Conservation (phyloP, 2,329 filamentous ascomycete genomes). For the Fusarium sp. region DNA sequence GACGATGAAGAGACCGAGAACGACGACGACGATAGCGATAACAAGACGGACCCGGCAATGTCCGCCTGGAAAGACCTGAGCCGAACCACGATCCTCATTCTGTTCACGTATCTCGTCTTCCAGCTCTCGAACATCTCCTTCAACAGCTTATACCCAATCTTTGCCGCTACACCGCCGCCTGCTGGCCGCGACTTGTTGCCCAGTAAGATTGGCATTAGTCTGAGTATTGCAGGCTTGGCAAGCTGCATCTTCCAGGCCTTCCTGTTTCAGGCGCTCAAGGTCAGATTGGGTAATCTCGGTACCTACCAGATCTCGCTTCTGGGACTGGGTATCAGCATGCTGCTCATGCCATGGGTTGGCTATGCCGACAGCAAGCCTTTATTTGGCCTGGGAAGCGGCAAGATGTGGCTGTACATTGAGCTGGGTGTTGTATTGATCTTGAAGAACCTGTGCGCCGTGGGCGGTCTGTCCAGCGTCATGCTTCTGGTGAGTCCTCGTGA, state of each 20-base stretch:
- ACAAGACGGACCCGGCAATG: conserved; percentile 18
- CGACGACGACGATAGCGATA: conserved; percentile 36
- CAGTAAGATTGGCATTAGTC: conserved; percentile 82
- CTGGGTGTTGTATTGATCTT: conserved; percentile 82
- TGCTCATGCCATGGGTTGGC: conserved; percentile 89
- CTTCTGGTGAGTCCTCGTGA: conserved; percentile 69
- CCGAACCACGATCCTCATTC: conserved; percentile 81
- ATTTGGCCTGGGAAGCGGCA: conserved; percentile 69
- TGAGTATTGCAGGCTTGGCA: conserved; percentile 83
- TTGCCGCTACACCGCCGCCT: conserved; percentile 78
- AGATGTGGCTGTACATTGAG: conserved; percentile 79
- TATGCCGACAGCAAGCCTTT: conserved; percentile 70
- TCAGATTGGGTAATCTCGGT: conserved; percentile 83
- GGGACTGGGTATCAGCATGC: conserved; percentile 82
- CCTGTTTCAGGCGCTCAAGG: conserved; percentile 81
- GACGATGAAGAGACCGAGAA: conserved; percentile 42
- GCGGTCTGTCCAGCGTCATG: conserved; percentile 88
- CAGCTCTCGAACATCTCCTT: conserved; percentile 94
- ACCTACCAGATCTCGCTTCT: conserved; percentile 83
- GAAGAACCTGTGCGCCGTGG: conserved; percentile 91
- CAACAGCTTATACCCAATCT: conserved; percentile 95
- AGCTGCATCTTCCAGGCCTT: conserved; percentile 93
- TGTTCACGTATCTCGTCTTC: conserved; percentile 90
- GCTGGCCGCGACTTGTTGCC: conserved; percentile 80
- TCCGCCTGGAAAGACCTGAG: conserved; percentile 69